Percentiles rank a stretch among this genome's conserved stretches.
Evolutionary conservation across 2,329 filamentous ascomycete species (phyloP).

Genomic region (Fusarium mangiferae): DNA sequence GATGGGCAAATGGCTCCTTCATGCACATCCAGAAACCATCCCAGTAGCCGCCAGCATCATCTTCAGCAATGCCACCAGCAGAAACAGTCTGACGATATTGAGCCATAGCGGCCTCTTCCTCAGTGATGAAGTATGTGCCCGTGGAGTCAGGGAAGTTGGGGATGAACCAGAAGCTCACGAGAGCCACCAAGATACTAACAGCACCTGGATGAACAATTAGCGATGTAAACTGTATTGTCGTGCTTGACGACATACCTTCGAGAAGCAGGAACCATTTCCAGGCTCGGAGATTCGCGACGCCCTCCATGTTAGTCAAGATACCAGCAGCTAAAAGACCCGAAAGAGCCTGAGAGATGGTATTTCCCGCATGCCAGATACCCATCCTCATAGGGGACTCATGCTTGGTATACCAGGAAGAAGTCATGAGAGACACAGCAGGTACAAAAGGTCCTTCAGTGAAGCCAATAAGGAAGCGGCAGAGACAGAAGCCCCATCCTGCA

Average conservation of each 20-base stretch:
- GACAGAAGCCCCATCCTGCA: constrained; percentile 43
- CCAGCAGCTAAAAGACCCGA: constrained; percentile 57
- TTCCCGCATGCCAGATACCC: constrained; percentile 58
- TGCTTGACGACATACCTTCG: constrained; percentile 31
- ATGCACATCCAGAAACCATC: constrained; percentile 48
- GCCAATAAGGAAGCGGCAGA: constrained; percentile 48
- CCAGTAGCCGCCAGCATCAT: constrained; percentile 53
- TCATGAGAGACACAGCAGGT: constrained; percentile 56
- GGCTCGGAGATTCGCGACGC: constrained; percentile 46
- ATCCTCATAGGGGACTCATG: constrained; percentile 55
- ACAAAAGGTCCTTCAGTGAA: constrained; percentile 54
- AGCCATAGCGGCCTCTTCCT: constrained; percentile 53
- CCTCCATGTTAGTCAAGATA: constrained; percentile 57
- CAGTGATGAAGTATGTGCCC: constrained; percentile 49
- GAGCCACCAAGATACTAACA: constrained; percentile 47
- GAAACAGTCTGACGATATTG: constrained; percentile 50
- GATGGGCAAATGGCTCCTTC: constrained; percentile 52
- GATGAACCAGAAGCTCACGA: constrained; percentile 49
- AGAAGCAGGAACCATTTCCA: constrained; percentile 58
- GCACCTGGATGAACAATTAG: constrained; percentile 25
- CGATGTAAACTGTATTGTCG: fast-evolving
- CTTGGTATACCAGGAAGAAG: constrained; percentile 60
- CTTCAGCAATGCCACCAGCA: constrained; percentile 49
- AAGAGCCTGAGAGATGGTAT: constrained; percentile 56
- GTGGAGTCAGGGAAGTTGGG: constrained; percentile 49